Conservation (phyloP, 768 basidiomycete genomes). For the Cystobasidium onofrii region DNA sequence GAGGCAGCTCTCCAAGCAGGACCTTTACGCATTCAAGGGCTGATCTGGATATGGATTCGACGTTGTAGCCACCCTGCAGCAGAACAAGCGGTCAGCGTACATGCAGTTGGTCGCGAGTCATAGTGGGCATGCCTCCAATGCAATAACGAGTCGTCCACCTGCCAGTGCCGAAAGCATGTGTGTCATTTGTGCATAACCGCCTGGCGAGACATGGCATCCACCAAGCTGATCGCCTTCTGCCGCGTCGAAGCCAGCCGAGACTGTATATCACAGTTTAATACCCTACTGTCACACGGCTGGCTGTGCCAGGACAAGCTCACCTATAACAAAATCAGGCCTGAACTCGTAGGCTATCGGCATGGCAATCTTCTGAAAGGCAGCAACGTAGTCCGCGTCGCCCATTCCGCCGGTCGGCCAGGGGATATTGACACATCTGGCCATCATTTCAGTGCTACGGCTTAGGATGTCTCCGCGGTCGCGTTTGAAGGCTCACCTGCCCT, state of each 20-base stretch:
- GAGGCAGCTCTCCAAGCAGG: constrained; percentile 82
- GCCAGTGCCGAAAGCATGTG: constrained; percentile 88
- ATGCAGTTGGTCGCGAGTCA: background rate
- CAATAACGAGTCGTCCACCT: constrained; percentile 78
- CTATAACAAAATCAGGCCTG: constrained; percentile 87
- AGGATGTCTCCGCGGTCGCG: background rate
- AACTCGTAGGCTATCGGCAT: constrained; percentile 98
- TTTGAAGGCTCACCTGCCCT: constrained; percentile 52
- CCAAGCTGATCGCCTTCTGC: constrained; percentile 87
- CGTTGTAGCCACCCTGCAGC: constrained; percentile 82
- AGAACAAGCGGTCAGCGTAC: background rate
- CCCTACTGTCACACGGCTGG: too few relatives aligned
- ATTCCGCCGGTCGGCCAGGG: constrained; percentile 85
- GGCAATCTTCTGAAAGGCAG: constrained; percentile 88
- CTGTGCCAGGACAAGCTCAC: too few relatives aligned
- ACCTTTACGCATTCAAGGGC: constrained; percentile 76
- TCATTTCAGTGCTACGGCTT: constrained; percentile 16
- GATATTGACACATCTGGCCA: constrained; percentile 76
- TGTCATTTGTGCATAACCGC: constrained; percentile 96
- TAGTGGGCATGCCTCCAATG: constrained; percentile 64
- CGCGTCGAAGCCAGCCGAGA: constrained; percentile 96
- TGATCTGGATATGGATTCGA: constrained; percentile 76
- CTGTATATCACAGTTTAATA: constrained; percentile 53
- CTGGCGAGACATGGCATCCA: constrained; percentile 79
- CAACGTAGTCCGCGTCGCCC: constrained; percentile 84